Evolutionary conservation across 1,284 basidiomycete species (phyloP), one percentile per base, ranked within the genome.

Genomic region (Sutorius eximius): DNA sequence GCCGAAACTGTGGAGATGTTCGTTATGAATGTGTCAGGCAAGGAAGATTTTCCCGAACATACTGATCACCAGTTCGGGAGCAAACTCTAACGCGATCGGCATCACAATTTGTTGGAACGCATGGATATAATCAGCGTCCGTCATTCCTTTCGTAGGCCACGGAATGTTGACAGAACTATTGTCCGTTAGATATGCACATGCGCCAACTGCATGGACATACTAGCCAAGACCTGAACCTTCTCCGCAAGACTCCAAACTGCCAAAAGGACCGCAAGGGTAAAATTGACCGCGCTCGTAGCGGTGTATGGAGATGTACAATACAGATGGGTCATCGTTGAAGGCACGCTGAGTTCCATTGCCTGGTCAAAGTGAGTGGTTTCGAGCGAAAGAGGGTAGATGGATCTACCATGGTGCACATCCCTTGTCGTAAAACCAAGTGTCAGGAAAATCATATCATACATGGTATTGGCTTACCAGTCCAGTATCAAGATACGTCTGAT

Each of bases 291-390:
- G 85, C 59, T 98, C 95, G 70, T 96, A 97, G 22, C 95, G 88
- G 75, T 99, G 97, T 33, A 99, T 66, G 32, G 97, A 99, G 20
- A 99, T 86, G 73, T 98, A 99, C n/a, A 99, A 77, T 16, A 99
- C 91, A 41, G 83, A 83, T 0, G 89, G 85, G 66, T 98, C 95
- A 59, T 95, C 86, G 66, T 94, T 90, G 72, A 99, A 99, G 0
- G 95, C 93, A 47, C 89, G 81, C 68, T 99, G 97, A 0, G 96
- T 99, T 5, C 97, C 97, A 68, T 99, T 99, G 1, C 96, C 92
- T 92, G 49, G 3, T 42, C 45, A 45, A 49, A 55, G 51, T 66
- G 52, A 60, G 59, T 33, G 27, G 45, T 22, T 43, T 38, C 13
- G 32, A 45, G 37, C 32, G 30, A 36, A 30, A 42, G 45, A 34